These are phyloP conservation scores for Aristolochia contorta DNA, from an alignment of 164 flowering plant genomes.

Conservation along the genomic window DNA sequence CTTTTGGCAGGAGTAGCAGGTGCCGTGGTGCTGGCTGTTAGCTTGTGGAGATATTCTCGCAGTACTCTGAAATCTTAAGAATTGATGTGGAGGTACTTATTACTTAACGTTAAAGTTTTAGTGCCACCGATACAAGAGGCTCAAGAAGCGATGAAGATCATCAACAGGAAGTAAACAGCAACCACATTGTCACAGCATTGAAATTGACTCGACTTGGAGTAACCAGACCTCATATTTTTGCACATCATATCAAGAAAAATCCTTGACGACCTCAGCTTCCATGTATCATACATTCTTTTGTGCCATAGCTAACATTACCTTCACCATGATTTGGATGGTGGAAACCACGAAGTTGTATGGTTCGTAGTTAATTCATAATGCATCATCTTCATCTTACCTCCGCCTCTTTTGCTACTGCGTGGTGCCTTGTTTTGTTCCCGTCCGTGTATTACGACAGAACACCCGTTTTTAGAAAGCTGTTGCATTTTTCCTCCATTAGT, in stretches of 20 bases:
- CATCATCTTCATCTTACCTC: too few relatives aligned
- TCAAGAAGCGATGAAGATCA: not conserved
- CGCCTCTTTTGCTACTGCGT: too few relatives aligned
- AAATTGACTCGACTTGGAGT: not conserved
- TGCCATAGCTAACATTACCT: not conserved
- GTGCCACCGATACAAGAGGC: not conserved
- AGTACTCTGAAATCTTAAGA: conserved; percentile 21
- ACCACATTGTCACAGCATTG: not conserved
- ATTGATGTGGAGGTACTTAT: too few relatives aligned
- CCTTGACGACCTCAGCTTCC: not conserved
- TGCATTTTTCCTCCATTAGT: too few relatives aligned
- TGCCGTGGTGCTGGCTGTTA: conserved; percentile 30
- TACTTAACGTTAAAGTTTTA: too few relatives aligned
- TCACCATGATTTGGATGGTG: not conserved
- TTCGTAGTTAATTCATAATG: too few relatives aligned
- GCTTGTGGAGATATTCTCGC: conserved; percentile 62
- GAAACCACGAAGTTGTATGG: not conserved
- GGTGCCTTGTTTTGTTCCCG: too few relatives aligned
- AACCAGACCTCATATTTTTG: not conserved
- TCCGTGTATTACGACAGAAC: too few relatives aligned
- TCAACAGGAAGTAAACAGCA: not conserved
- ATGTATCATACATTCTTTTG: not conserved
- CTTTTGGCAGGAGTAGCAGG: conserved; percentile 48
- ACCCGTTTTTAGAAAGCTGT: too few relatives aligned
- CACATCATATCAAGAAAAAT: not conserved